Evolutionary conservation across 1,284 basidiomycete species (phyloP), one percentile per base, ranked within the genome.

Genomic region (Malassezia furfur): DNA sequence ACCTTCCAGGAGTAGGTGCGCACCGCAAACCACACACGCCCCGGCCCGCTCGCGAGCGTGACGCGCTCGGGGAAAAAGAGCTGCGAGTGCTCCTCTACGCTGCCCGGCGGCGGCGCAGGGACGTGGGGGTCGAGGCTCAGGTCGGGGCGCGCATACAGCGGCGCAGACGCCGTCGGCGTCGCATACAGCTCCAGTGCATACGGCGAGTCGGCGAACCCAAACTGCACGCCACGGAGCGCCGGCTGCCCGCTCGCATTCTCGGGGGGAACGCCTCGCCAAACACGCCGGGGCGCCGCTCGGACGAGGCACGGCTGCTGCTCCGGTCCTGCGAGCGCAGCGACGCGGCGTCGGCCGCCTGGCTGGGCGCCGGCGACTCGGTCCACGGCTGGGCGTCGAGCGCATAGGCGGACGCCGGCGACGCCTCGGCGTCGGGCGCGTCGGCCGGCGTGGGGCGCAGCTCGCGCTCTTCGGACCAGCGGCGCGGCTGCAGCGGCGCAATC

Each of bases 1-100:
- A 57, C 31, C 31, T 50, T 52, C 55, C 55, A 57, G 14, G 55
- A 57, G 32, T 57, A 57, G 12, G 55, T 38, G 11, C 55, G 55
- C 17, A 57, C 8, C 22, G 52, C 55, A 21, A 57, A 57, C 38
- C 47, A 57, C 31, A 39, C 39, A n/a, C 37, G 43, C 10, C n/a
- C 21, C 3, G 17, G 5, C 11, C 25, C 35, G n/a, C 14, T 9
- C n/a, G 3, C 1, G 22, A 57, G 39, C 21, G 36, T 44, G 17
- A 57, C 32, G 25, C 21, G 19, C 17, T 37, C 32, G 17, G 55
- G 55, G 37, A 57, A 57, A 40, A 48, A 41, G 15, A 57, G 47
- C 19, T 37, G 17, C 34, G 34, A 21, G 15, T 22, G 15, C 12
- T 48, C 50, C 9, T 39, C 39, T 6, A n/a, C 22, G n/a, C 9